Evolutionary conservation across 164 flowering plant genomes (phyloP), one percentile per base, ranked within the genome.

Genomic region (Malania oleifera): DNA sequence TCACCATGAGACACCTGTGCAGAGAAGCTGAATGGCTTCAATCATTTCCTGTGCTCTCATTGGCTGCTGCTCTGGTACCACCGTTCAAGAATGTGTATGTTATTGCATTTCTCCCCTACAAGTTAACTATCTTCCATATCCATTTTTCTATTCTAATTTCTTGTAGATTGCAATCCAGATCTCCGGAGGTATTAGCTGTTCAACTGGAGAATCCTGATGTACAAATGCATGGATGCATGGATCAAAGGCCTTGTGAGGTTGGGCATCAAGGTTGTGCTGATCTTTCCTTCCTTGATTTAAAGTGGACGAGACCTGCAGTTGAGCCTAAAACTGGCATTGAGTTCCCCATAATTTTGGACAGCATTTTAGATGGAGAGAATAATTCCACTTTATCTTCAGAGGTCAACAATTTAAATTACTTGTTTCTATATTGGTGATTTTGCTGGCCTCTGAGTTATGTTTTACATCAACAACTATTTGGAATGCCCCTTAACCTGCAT

Each of bases 311-410:
- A 45, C 75, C 80, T 59, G 70, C 80, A 27, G 75, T 76, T 59
- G 98, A 93, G 72, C 89, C 97, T 24, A 74, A 58, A 73, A 93
- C 98, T 27, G 98, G 98, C 56, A 84, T 93, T 54, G 81, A 83
- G 75, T 89, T 93, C 61, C 98, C 98, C 6, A 35, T 67, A 54
- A 50, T 80, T 26, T 70, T 88, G 75, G 83, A 72, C 47, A 73
- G 72, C 57, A 23, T 69, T 35, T 62, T 66, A 55, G 62, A 73
- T 56, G 80, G 71, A 60, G 72, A 67, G 29, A 67, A 64, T 56
- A 66, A 59, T 54, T 71, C 75, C 45, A 61, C 47, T 48, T 64
- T 72, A 28, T 56, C 71, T 54, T 72, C 90, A 56, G 90, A 85
- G 98, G 98, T 91, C 25, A 64, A 24, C 54, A 46, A 29, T 54